Evolutionary conservation across 2,329 filamentous ascomycete genomes (phyloP), one percentile per base, ranked within the genome.

Genomic region (Curvularia lunata): DNA sequence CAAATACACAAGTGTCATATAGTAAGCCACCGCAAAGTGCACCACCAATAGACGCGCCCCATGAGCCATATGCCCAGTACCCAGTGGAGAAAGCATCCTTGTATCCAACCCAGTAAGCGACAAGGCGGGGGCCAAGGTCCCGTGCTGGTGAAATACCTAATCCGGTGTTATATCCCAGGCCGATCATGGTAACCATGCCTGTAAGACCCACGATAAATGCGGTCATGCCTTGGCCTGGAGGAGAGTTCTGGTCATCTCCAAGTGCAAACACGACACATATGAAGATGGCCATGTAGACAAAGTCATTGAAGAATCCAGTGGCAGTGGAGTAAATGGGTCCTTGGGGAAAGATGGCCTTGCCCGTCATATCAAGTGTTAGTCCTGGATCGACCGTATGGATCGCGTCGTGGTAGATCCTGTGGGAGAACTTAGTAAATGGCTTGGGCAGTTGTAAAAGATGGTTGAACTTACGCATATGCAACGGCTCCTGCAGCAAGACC

Each of bases 191-290:
- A 25, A 70, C 59, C 48, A 69, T 69, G 5, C 54, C 64, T 8
- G 66, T 61, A 34, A 73, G 65, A 5, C 71, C 66, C 28, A 72
- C 62, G n/a, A 70, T 68, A 5, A 69, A 68, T 1, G 77, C 88
- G 71, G 88, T 91, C 56, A 73, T 72, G 5, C 70, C 70, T 9
- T 78, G 78, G 1, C 79, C 79, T 1, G 79, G 79, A 2, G 80
- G 79, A 0, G 77, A 74, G 53, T 81, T 81, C 10, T 71, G 70
- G 41, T 80, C 77, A 48, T 81, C 80, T 16, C 79, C 86, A 41
- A 91, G 77, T 0, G 88, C 87, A 66, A 89, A 91, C 51, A 91
- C 88, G 61, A 86, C 81, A 67, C 91, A 89, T 80, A 89, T 87
- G 21, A 91, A 78, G 16, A 91, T 82, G 0, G 85, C 79, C 57